These are phyloP conservation scores for Debaryomyces psychrophilus DNA, from an alignment of 1,139 yeast species.

Conservation along the genomic window DNA sequence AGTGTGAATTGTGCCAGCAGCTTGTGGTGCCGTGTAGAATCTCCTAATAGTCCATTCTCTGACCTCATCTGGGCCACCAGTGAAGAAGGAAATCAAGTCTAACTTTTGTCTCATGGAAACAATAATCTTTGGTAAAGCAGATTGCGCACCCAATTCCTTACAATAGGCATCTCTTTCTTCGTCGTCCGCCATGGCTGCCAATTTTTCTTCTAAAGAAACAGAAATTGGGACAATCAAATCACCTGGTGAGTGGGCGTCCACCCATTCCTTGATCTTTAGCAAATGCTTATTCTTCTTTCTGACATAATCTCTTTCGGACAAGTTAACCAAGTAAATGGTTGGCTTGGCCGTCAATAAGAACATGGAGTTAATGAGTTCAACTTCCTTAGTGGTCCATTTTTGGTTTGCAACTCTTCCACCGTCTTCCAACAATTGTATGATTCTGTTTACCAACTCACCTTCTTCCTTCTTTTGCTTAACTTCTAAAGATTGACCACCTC, in stretches of 20 bases:
- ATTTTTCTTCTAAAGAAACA: constrained; percentile 89
- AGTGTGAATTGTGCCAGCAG: constrained; percentile 85
- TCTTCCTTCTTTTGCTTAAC: constrained; percentile 95
- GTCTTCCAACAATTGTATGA: constrained; percentile 72
- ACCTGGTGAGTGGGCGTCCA: constrained; percentile 91
- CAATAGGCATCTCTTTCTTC: constrained; percentile 93
- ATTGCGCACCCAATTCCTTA: constrained; percentile 79
- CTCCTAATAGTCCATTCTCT: constrained; percentile 90
- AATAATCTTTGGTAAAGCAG: constrained; percentile 88
- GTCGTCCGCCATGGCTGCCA: constrained; percentile 84
- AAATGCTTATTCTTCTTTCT: constrained; percentile 98
- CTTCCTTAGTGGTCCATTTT: constrained; percentile 87
- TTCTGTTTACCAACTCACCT: constrained; percentile 74
- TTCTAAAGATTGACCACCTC: constrained; percentile 96
- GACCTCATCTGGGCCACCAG: constrained; percentile 84
- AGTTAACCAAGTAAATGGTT: constrained; percentile 89
- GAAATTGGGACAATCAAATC: constrained; percentile 93
- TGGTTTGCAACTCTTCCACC: constrained; percentile 94
- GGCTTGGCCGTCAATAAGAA: constrained; percentile 93
- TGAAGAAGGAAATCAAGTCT: constrained; percentile 81
- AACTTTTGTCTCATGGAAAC: constrained; percentile 81
- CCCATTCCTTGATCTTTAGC: constrained; percentile 93
- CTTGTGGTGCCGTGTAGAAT: constrained; percentile 85
- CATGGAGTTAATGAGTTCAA: constrained; percentile 86
- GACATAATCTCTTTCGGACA: constrained; percentile 90